phyloP scores from a whole-genome alignment of 2,329 filamentous ascomycete genomes.

The Aspergillus flavus region DNA sequence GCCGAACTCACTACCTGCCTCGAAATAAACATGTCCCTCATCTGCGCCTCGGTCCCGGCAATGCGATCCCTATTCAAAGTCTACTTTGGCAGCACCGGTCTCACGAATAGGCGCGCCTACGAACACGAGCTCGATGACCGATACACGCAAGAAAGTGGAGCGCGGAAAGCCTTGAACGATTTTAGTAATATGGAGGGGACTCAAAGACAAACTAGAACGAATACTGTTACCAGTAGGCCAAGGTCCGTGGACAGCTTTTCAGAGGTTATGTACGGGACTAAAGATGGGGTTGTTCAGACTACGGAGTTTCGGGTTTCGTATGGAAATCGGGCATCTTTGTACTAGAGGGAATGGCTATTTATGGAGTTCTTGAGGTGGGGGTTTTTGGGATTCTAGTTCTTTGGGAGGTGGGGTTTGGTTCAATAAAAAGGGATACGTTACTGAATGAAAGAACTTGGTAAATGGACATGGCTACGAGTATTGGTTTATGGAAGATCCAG shows the following conservation, averaged over 20 bases:
- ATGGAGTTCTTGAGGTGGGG: not conserved
- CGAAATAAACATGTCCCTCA: not conserved
- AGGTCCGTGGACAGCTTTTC: not conserved
- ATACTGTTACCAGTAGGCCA: not conserved
- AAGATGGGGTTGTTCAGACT: not conserved
- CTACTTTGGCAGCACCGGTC: not conserved
- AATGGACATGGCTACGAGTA: not conserved
- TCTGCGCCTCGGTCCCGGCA: not conserved
- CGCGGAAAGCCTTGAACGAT: not conserved
- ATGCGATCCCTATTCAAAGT: not conserved
- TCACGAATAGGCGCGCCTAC: not conserved
- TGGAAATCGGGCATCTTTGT: not conserved
- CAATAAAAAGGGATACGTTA: not conserved
- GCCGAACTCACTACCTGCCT: not conserved
- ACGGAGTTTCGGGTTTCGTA: not conserved
- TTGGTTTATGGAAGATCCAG: not conserved
- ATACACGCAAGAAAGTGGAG: not conserved
- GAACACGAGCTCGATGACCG: not conserved
- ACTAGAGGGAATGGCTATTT: not conserved
- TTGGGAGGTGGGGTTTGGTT: not conserved
- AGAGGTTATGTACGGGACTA: not conserved
- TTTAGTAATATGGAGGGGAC: not conserved
- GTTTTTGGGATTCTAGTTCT: not conserved
- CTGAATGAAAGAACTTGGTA: not conserved
- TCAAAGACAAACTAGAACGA: not conserved